Conservation (phyloP, 768 basidiomycete genomes). For the Calocybe gangraenosa region DNA sequence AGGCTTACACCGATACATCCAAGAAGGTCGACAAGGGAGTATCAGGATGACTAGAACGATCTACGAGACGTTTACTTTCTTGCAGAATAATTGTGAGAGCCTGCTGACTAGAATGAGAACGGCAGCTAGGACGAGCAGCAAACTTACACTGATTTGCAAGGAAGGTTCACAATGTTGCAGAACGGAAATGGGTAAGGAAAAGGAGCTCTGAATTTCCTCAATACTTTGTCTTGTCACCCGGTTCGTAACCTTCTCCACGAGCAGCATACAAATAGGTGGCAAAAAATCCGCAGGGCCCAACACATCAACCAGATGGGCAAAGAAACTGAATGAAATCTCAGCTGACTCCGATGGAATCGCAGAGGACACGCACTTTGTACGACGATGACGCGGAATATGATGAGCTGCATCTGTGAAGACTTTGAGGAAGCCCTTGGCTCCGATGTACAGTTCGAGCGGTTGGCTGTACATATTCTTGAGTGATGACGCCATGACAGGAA, state of each 20-base stretch:
- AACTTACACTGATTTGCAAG: conserved; percentile 50
- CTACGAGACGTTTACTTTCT: conserved; percentile 60
- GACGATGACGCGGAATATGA: conserved; percentile 90
- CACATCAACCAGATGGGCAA: conserved; percentile 79
- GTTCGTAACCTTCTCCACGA: conserved; percentile 75
- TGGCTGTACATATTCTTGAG: conserved; percentile 54
- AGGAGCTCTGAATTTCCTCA: conserved; percentile 53
- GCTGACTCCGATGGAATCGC: not conserved
- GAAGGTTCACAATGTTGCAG: conserved; percentile 49
- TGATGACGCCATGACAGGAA: conserved; percentile 88
- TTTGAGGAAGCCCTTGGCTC: conserved; percentile 75
- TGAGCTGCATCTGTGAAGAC: conserved; percentile 92
- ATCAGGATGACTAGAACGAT: conserved; percentile 34
- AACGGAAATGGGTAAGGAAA: conserved; percentile 65
- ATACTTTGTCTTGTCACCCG: conserved; percentile 59
- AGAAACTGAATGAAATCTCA: conserved; percentile 57
- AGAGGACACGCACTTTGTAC: conserved; percentile 63
- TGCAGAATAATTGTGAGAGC: conserved; percentile 59
- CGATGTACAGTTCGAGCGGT: conserved; percentile 59
- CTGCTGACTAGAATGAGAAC: conserved; percentile 28
- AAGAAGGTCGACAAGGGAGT: conserved; percentile 44
- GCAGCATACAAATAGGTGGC: conserved; percentile 76
- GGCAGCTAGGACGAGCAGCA: no score
- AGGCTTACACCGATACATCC: conserved; percentile 49
- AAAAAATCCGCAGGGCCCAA: conserved; percentile 81